Conservation (phyloP, 768 basidiomycete genomes). For the Candolleomyces aberdarensis region DNA sequence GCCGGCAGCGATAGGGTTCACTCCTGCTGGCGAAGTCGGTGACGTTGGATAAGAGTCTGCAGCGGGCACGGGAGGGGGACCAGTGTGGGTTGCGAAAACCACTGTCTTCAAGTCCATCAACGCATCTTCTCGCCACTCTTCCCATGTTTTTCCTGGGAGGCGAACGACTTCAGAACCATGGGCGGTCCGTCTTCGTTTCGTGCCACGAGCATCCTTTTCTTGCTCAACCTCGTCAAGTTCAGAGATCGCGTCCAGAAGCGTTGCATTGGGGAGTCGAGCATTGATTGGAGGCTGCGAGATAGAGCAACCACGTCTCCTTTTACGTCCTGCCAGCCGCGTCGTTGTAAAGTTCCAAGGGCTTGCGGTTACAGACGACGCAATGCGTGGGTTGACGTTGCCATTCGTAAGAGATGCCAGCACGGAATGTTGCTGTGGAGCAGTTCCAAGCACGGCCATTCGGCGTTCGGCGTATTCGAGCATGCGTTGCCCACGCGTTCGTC, state of each 20-base stretch:
- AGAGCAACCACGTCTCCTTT: constrained; percentile 35
- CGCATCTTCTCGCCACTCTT: constrained; percentile 35
- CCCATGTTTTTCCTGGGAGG: constrained; percentile 19
- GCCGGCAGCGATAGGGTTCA: constrained; percentile 4
- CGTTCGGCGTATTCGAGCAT: constrained; percentile 65
- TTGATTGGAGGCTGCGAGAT: constrained; percentile 28
- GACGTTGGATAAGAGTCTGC: constrained; percentile 1
- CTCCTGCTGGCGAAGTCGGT: not conserved
- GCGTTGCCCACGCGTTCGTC: constrained; percentile 63
- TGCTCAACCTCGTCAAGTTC: constrained; percentile 33
- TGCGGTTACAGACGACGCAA: constrained; percentile 2
- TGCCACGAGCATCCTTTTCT: constrained; percentile 19
- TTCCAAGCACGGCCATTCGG: constrained; percentile 45
- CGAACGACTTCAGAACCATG: not conserved
- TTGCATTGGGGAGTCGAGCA: constrained; percentile 35
- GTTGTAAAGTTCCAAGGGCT: constrained; percentile 16
- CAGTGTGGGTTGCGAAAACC: constrained; percentile 30
- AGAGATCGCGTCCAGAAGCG: constrained; percentile 36
- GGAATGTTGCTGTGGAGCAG: not conserved
- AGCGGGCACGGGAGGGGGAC: not conserved
- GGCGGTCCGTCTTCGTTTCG: constrained; percentile 3
- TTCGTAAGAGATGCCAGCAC: not conserved
- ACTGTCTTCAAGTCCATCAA: constrained; percentile 47
- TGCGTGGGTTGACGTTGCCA: not conserved
- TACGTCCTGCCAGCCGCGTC: constrained; percentile 37